Conservation (phyloP, 164 flowering plant genomes). For the Echeveria elegans region DNA sequence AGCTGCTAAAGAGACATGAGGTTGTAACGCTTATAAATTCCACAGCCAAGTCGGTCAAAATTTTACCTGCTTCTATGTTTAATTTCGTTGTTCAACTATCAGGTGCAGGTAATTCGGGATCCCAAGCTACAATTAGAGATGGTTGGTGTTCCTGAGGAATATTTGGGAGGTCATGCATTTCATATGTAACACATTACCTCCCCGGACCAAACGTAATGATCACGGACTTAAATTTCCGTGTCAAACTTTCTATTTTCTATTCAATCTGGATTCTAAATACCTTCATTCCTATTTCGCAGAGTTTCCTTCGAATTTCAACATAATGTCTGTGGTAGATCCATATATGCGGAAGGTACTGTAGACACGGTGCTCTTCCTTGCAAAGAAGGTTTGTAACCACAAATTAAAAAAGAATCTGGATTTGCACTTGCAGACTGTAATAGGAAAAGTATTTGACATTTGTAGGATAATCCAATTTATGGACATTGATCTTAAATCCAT, state of each 20-base stretch:
- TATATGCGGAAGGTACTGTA: conserved; percentile 88
- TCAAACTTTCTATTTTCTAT: not conserved
- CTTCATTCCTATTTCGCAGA: conserved; percentile 25
- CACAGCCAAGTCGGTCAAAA: not conserved
- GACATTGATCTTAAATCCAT: too few species aligned
- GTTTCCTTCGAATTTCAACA: conserved; percentile 96
- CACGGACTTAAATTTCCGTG: not conserved
- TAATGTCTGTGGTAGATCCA: conserved; percentile 93
- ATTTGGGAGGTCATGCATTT: conserved; percentile 80
- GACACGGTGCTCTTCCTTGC: conserved; percentile 87
- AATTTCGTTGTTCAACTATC: not conserved
- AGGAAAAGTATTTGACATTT: too few species aligned
- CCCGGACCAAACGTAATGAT: conserved; percentile 63
- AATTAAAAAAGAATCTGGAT: too few species aligned
- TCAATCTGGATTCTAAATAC: not conserved
- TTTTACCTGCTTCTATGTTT: not conserved
- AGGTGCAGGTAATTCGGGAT: conserved; percentile 77
- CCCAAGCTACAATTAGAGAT: conserved; percentile 64
- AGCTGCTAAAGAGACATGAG: not conserved
- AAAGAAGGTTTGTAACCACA: conserved; percentile 42
- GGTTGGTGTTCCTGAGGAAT: conserved; percentile 93
- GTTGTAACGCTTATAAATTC: not conserved
- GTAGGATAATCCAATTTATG: too few species aligned
- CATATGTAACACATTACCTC: conserved; percentile 85
- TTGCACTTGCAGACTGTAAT: too few species aligned